Evolutionary conservation across 345 rosid species (phyloP).

Genomic region (Erodium maritimum): DNA sequence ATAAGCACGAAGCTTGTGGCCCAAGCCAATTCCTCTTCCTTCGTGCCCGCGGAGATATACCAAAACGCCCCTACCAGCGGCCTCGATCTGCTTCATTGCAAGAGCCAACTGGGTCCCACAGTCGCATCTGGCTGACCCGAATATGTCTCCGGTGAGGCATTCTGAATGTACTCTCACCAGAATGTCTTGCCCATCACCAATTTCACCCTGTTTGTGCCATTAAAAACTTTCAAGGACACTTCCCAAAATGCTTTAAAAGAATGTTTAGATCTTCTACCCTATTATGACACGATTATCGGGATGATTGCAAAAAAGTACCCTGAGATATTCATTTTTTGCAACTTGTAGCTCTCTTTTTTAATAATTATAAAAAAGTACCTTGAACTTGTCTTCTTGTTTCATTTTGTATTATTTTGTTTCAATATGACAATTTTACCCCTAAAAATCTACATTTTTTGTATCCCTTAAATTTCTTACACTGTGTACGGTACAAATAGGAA

Average conservation of each 20-base stretch:
- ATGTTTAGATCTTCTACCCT: no score
- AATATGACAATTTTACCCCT: no score
- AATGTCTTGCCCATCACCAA: slow-evolving; percentile 71
- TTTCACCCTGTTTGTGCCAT: slow-evolving; percentile 36
- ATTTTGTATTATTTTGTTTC: no score
- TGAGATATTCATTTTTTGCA: no score
- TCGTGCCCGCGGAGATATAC: slow-evolving; percentile 82
- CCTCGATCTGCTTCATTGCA: slow-evolving; percentile 77
- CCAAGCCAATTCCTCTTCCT: slow-evolving; percentile 87
- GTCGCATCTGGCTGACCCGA: slow-evolving; percentile 70
- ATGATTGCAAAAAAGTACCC: no score
- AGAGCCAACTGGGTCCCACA: slow-evolving; percentile 73
- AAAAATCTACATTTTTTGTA: no score
- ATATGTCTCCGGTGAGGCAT: slow-evolving; percentile 76
- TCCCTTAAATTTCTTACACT: no score
- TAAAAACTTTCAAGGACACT: neutral
- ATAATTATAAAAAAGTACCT: no score
- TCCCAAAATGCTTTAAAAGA: neutral
- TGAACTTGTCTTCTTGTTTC: no score
- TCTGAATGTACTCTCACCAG: slow-evolving; percentile 75
- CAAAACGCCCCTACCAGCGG: slow-evolving; percentile 57
- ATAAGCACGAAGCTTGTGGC: slow-evolving; percentile 85
- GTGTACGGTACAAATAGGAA: no score
- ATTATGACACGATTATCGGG: no score
- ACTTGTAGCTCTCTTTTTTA: no score